Conservation (phyloP, 2,329 filamentous ascomycete genomes). For the Acrocalymma vagum region DNA sequence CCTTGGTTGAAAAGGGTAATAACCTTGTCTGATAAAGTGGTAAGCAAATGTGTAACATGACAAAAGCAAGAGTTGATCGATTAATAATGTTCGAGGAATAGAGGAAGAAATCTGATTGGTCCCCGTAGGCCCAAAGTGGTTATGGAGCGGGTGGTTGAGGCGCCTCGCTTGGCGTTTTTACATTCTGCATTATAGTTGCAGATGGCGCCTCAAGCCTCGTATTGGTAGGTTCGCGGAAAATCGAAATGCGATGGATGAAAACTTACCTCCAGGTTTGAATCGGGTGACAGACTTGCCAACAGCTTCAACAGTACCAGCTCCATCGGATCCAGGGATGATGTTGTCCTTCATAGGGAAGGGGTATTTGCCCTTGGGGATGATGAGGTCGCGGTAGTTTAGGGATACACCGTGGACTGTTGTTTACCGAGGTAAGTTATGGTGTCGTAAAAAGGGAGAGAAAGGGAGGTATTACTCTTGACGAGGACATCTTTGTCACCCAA, state of each 20-base stretch:
- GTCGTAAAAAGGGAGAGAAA: neutral
- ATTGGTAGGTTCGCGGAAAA: conserved; percentile 7
- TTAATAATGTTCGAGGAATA: too few species aligned
- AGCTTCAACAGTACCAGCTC: conserved; percentile 60
- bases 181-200: too few species aligned
- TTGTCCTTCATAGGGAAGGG: conserved; percentile 52
- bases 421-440: conserved; percentile 11
- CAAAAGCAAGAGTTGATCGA: too few species aligned
- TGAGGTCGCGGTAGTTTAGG: conserved; percentile 60
- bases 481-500: conserved; percentile 76
- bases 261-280: conserved; percentile 60
- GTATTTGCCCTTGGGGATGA: conserved; percentile 57
- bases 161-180: too few species aligned
- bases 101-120: too few species aligned
- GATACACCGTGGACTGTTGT: conserved; percentile 56
- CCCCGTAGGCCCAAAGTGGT: too few species aligned
- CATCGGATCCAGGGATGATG: conserved; percentile 60
- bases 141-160: too few species aligned
- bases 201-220: too few species aligned
- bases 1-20: conserved; percentile 70
- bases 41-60: neutral
- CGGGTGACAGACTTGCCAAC: conserved; percentile 64
- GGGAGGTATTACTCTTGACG: conserved; percentile 62
- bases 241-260: neutral
- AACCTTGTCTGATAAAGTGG: conserved; percentile 59